Evolutionary conservation across 768 basidiomycete genomes (phyloP), one percentile per base, ranked within the genome.

Genomic region (Lepiota venenata): DNA sequence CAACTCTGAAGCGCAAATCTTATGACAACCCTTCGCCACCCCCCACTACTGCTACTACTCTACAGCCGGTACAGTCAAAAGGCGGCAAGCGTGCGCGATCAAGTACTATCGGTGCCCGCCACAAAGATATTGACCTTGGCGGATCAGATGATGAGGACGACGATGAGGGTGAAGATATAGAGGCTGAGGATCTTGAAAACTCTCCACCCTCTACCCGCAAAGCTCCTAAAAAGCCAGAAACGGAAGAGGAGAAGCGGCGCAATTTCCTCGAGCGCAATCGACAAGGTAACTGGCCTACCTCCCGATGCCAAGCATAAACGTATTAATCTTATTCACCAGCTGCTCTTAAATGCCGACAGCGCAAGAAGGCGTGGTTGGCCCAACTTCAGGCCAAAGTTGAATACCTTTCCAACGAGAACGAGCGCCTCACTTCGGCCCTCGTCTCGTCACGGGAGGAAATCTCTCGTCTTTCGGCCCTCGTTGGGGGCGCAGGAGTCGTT

Each of bases 191-290:
- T 0, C 69, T 71, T 15, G 70, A 66, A 11, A 60, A 63, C 1
- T 54, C 50, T 11, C 52, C 59, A 18, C 53, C 59, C 15, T 44
- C 56, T 2, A 60, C 73, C 38, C 60, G 59, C 27, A 58, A 64
- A 27, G 43, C 20, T 21, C 44, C 42, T 15, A 93, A 90, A 70
- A 93, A 88, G 65, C 90, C 88, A 20, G 93, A 97, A 76, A 98
- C 96, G 0, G 97, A 99, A 68, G 97, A 98, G 69, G 97, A 98
- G 66, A 99, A 99, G 71, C 79, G 97, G 39, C 85, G 82, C 71
- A 98, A 98, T 71, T 98, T 99, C 71, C 73, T 99, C 56, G 97
- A 98, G 70, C 80, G 97, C 57, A 99, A 99, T 66, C 80, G 97
- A 63, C 97, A 98, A 82, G 96, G 96, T 98, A 57, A 48, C 76